phyloP scores from a whole-genome alignment of 257 asterid species.

The Haberlea rhodopensis region DNA sequence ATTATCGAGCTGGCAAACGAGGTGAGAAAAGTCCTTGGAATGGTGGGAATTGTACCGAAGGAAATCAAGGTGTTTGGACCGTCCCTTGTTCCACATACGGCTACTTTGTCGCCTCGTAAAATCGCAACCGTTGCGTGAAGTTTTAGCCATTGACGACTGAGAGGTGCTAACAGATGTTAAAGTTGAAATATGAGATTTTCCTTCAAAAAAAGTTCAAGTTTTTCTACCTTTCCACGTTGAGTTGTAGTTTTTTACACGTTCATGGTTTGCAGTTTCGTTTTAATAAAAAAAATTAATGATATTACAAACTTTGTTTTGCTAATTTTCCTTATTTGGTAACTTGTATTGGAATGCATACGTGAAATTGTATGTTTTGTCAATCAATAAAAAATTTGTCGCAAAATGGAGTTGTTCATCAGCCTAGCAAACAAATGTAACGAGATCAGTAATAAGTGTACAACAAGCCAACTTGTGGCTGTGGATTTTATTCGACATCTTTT shows the following conservation, averaged over 20 bases:
- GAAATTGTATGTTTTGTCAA: too few species aligned
- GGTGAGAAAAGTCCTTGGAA: conserved; percentile 55
- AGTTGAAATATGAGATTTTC: neutral
- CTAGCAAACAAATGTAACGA: too few species aligned
- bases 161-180: neutral
- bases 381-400: too few species aligned
- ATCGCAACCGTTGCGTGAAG: conserved; percentile 35
- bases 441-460: too few species aligned
- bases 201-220: conserved; percentile 9
- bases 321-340: too few species aligned
- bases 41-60: conserved; percentile 27
- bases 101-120: conserved; percentile 38
- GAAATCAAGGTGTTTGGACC: conserved; percentile 38
- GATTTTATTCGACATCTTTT: too few species aligned
- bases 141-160: conserved; percentile 29
- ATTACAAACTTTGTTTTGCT: neutral
- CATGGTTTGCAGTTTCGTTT: neutral
- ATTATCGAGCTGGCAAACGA: conserved; percentile 61
- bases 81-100: conserved; percentile 29
- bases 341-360: too few species aligned
- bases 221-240: neutral
- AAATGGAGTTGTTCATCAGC: too few species aligned
- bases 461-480: too few species aligned
- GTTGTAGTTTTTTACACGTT: neutral
- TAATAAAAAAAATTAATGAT: neutral